Conservation (phyloP, 306 rosid species). For the Sechiopsis laciniata region DNA sequence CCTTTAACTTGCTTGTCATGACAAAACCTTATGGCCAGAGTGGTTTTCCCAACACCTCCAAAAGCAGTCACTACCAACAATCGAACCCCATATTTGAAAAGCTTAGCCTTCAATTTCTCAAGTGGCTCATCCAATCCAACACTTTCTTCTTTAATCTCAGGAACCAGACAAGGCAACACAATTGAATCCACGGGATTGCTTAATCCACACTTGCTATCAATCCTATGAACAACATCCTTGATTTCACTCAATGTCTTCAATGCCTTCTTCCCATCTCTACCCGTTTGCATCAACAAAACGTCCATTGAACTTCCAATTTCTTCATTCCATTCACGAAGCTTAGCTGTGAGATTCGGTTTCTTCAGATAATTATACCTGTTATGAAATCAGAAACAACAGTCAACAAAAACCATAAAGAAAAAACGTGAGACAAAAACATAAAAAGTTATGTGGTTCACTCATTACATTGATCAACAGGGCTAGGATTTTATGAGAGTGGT, state of each 20-base stretch:
- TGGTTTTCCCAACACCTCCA: constrained; percentile 20
- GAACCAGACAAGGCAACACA: background rate
- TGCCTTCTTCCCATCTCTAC: background rate
- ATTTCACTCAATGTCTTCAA: background rate
- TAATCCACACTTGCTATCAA: background rate
- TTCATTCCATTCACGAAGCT: constrained; percentile 10
- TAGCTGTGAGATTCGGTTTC: background rate
- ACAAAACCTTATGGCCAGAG: constrained; percentile 15
- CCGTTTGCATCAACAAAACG: background rate
- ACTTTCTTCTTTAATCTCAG: constrained; percentile 9
- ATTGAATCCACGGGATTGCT: background rate
- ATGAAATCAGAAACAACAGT: too few relatives aligned
- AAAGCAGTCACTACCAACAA: constrained; percentile 11
- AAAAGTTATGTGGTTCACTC: too few relatives aligned
- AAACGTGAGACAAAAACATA: too few relatives aligned
- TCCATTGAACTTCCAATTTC: background rate
- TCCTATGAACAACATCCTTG: background rate
- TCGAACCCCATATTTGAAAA: constrained; percentile 14
- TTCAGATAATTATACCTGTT: background rate
- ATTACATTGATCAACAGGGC: too few relatives aligned
- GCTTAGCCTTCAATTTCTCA: constrained; percentile 11
- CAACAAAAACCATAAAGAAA: too few relatives aligned
- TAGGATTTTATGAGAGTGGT: too few relatives aligned
- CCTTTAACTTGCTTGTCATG: constrained; percentile 10
- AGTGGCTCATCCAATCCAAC: constrained; percentile 9